Conservation (phyloP, 768 basidiomycete species). For the Chalciporus chontae region DNA sequence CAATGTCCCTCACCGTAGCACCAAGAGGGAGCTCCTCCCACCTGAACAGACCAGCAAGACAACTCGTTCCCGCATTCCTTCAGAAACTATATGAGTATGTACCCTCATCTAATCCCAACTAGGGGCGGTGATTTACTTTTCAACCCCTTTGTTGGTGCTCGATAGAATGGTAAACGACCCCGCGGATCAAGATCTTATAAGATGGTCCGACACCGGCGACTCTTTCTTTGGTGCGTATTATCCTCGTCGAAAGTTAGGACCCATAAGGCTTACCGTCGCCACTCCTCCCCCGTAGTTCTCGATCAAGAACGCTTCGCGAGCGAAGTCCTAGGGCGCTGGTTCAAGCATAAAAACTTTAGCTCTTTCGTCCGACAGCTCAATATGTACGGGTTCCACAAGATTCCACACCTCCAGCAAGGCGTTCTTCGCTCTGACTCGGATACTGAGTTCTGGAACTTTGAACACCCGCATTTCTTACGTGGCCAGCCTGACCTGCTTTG, state of each 20-base stretch:
- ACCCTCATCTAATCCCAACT: slow-evolving; percentile 11
- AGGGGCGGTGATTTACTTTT: slow-evolving; percentile 11
- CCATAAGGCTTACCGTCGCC: slow-evolving; percentile 1
- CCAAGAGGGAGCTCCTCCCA: slow-evolving; percentile 37
- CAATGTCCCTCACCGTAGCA: slow-evolving; percentile 53
- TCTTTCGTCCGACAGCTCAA: slow-evolving; percentile 93
- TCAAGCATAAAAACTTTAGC: slow-evolving; percentile 97
- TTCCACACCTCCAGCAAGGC: slow-evolving; percentile 94
- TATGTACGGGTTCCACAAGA: slow-evolving; percentile 97
- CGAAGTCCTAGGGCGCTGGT: slow-evolving; percentile 89
- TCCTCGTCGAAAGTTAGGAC: neutral
- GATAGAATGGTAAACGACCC: slow-evolving; percentile 89
- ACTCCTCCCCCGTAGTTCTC: slow-evolving; percentile 52
- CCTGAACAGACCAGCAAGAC: slow-evolving; percentile 44
- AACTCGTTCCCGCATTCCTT: slow-evolving; percentile 76
- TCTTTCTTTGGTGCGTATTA: slow-evolving; percentile 76
- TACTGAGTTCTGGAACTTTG: slow-evolving; percentile 88
- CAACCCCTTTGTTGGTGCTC: slow-evolving; percentile 3
- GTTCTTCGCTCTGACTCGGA: slow-evolving; percentile 81
- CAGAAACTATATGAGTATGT: slow-evolving; percentile 90
- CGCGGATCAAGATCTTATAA: slow-evolving; percentile 76
- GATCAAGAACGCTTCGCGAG: slow-evolving; percentile 89
- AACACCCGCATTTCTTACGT: slow-evolving; percentile 83
- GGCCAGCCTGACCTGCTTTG: slow-evolving; percentile 86
- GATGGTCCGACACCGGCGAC: slow-evolving; percentile 89